Percentiles rank a stretch among this genome's conserved stretches.
These are phyloP conservation scores for Apophysomyces variabilis DNA, from an alignment of 371 early-diverging fungal species.

Conservation along the genomic window DNA sequence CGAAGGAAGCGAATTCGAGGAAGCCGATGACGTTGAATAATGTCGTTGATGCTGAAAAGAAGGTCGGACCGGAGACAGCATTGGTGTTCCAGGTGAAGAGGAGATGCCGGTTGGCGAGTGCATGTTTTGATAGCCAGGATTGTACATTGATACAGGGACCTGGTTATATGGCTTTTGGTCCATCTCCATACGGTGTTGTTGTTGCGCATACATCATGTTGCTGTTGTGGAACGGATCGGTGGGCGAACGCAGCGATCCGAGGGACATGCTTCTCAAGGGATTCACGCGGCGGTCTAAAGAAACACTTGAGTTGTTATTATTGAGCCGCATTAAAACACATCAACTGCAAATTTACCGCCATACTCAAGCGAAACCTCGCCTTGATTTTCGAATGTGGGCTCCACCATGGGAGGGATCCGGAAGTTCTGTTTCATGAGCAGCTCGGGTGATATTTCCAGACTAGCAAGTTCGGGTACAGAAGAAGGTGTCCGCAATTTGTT, in stretches of 20 bases:
- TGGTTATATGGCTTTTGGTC: constrained; percentile 21
- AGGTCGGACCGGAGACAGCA: constrained; percentile 44
- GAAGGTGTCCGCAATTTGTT: constrained; percentile 63
- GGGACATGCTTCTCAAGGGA: constrained; percentile 48
- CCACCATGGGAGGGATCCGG: constrained; percentile 61
- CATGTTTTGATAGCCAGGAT: constrained; percentile 34
- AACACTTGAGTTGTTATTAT: constrained; percentile 1
- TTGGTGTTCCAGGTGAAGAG: constrained; percentile 45
- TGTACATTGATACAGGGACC: constrained; percentile 15
- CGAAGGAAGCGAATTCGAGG: constrained; percentile 15
- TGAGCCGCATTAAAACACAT: background rate
- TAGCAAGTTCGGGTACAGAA: constrained; percentile 58
- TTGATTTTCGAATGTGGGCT: constrained; percentile 42
- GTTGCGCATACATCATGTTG: constrained; percentile 27
- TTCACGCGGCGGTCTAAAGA: constrained; percentile 24
- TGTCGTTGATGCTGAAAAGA: constrained; percentile 32
- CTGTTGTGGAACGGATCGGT: constrained; percentile 17
- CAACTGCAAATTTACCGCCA: constrained; percentile 11
- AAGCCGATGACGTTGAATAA: constrained; percentile 25
- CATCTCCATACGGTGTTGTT: constrained; percentile 29
- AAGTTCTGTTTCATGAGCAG: constrained; percentile 66
- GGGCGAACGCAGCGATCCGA: constrained; percentile 36
- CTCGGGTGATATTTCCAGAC: constrained; percentile 64
- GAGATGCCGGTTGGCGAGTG: constrained; percentile 45
- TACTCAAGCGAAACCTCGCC: constrained; percentile 10